A percentile compares a stretch with the other conserved stretches of the same genome.
phyloP scores from a whole-genome alignment of 2,329 filamentous ascomycete genomes.

The Alternaria incomplexa region DNA sequence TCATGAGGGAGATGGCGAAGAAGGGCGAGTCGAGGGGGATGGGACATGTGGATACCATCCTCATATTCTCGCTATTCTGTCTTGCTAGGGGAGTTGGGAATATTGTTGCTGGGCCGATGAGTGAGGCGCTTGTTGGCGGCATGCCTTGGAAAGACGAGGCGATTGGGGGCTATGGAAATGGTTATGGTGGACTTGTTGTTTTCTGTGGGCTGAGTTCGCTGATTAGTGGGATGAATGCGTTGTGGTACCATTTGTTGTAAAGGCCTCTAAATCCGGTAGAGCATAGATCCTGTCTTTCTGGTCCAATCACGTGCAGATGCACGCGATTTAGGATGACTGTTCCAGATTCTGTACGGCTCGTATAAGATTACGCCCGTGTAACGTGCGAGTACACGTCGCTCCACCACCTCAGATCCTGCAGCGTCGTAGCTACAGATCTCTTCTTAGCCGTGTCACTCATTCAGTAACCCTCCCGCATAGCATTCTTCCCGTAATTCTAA shows the following conservation, averaged over 20 bases:
- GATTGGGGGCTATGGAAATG: neutral
- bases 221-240: neutral
- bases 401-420: neutral
- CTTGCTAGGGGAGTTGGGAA: neutral
- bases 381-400: too few species aligned
- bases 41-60: neutral
- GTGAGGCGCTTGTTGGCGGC: neutral
- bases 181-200: neutral
- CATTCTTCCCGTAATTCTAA: neutral
- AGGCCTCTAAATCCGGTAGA: neutral
- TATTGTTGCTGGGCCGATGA: neutral
- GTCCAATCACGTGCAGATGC: neutral
- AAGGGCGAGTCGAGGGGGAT: neutral
- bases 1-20: slow-evolving; percentile 17
- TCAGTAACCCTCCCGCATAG: neutral
- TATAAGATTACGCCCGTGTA: neutral
- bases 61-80: neutral
- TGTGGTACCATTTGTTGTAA: neutral
- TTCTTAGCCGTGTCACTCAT: neutral
- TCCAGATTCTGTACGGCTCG: too few species aligned
- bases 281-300: neutral
- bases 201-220: neutral
- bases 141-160: neutral
- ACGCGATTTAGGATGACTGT: too few species aligned
- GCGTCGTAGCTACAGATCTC: neutral